Evolutionary conservation across 2,329 filamentous ascomycete genomes (phyloP), one percentile per base, ranked within the genome.

Genomic region (Hypoxylon sp.): DNA sequence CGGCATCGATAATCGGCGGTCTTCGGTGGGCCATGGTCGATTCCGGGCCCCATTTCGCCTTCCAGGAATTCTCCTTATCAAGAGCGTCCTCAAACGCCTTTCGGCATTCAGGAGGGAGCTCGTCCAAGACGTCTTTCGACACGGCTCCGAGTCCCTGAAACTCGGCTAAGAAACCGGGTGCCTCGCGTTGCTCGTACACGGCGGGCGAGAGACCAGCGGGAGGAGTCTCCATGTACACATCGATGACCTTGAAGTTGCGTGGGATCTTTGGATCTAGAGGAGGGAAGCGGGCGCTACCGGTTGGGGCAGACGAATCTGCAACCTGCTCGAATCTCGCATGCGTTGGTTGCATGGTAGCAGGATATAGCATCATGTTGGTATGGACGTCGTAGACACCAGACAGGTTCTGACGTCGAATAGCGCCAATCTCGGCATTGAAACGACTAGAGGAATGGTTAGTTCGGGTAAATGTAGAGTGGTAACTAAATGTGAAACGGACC

Each of bases 361-460:
- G 95, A 76, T 91, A 96, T 75, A 96, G 93, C 86, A 97, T 91
- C 63, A 87, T 81, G 78, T 99, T 99, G 57, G 96, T 98, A 81
- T 98, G 94, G 25, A 95, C 89, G 74, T 99, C 94, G 79, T 98
- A 98, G 57, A 95, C 87, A 51, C 96, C 96, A 23, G 87, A 81
- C 7, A 90, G 83, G 71, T 91, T 96, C 45, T 85, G 81, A 65
- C 86, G 87, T 58, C 96, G 91, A 57, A 89, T 83, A 14, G 86
- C 85, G 32, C 89, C 86, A 63, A 98, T 86, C 16, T 85, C 82
- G 19, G 91, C 86, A 79, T 98, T 99, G 83, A 96, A 98, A 50
- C 89, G 89, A 77, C 95, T 97, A 70, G 12, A 55, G 25, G n/a
- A 50, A 19, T 55, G 19, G 50, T 65, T 53, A 67, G 69, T 55